phyloP scores from a whole-genome alignment of 768 basidiomycete species.

The Pholiota microspora region DNA sequence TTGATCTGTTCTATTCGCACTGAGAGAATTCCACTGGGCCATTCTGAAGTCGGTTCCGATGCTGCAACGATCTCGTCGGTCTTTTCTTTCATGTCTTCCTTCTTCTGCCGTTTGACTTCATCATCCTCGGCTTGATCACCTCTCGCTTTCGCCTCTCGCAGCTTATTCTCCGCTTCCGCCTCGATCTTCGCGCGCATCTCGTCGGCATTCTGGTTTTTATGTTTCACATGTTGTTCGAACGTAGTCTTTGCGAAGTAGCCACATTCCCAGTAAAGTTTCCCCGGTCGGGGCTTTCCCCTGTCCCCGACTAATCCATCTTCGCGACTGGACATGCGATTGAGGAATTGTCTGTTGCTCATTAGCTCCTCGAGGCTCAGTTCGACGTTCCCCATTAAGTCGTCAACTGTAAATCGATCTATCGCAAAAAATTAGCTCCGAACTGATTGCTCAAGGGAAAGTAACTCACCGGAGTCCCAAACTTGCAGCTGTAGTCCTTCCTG shows the following conservation, averaged over 20 bases:
- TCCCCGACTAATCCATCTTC: conserved; percentile 41
- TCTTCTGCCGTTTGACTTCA: conserved; percentile 37
- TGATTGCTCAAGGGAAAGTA: no score
- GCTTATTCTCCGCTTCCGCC: conserved; percentile 47
- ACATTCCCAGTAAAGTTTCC: conserved; percentile 44
- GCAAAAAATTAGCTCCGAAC: background rate
- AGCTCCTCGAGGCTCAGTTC: conserved; percentile 37
- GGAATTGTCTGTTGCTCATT: conserved; percentile 31
- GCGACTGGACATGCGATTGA: conserved; percentile 46
- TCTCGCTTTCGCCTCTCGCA: conserved; percentile 32
- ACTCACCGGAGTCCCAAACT: conserved; percentile 69
- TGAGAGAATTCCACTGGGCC: conserved; percentile 65
- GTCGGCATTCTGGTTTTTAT: conserved; percentile 29
- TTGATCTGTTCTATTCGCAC: conserved; percentile 66
- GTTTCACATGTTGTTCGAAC: conserved; percentile 33
- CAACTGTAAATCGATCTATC: conserved; percentile 41
- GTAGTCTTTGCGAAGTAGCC: conserved; percentile 53
- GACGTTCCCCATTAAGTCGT: conserved; percentile 50
- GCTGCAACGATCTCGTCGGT: conserved; percentile 37
- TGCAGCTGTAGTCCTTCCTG: conserved; percentile 63
- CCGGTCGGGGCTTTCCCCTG: conserved; percentile 30
- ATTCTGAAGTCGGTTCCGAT: conserved; percentile 56
- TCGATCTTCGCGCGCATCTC: conserved; percentile 38
- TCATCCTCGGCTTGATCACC: conserved; percentile 18
- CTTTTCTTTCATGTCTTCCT: conserved; percentile 33